Base-by-base conservation (phyloP, 148 eudicot genomes). In the Salicornia ramosissima region DNA sequence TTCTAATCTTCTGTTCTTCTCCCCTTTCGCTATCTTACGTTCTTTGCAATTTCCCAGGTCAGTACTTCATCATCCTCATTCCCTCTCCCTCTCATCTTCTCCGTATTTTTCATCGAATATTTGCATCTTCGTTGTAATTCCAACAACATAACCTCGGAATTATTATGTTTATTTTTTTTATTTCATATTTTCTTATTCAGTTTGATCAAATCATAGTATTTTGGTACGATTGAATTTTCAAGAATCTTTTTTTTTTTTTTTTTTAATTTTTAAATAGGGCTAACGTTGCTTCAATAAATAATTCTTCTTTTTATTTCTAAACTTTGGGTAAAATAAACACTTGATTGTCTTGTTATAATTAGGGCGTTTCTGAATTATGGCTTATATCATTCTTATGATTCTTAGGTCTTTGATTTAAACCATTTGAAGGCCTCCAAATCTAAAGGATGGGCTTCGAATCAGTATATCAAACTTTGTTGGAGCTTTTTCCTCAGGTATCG, bases 401-500 rank as follows among this genome's bases (percentile, higher is more conserved):
- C 47, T 71, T 3, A 3, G 1, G 31, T 2, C 33, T 25, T 34
- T 16, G 11, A 11, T 26, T n/a, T 40, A 24, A 29, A 15, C 28
- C 0, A 46, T 68, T 19, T 24, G 52, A 82, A 84, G 54, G 43
- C 67, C 34, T 58, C 49, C 47, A 43, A 30, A 18, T 49, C 50
- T 77, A 54, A 16, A 65, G 58, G 70, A 86, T 86, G 90, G 87
- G 87, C 26, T 86, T 83, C 77, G 76, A 72, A 43, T 80, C 90
- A n/a, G 87, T 86, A 22, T 86, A 81, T 72, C 80, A 74, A 75
- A 68, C 36, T 18, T 73, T 86, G 72, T 72, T 53, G 71, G 87
- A 83, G 59, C 78, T 84, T 1, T 86, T 86, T 78, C 90, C 90
- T 2, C 81, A 79, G 90, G 90, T 86, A 54, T 22, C 26, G 10